These are phyloP conservation scores for Gonapodya sp. DNA, from an alignment of 192 early-diverging fungal genomes.

Conservation along the genomic window DNA sequence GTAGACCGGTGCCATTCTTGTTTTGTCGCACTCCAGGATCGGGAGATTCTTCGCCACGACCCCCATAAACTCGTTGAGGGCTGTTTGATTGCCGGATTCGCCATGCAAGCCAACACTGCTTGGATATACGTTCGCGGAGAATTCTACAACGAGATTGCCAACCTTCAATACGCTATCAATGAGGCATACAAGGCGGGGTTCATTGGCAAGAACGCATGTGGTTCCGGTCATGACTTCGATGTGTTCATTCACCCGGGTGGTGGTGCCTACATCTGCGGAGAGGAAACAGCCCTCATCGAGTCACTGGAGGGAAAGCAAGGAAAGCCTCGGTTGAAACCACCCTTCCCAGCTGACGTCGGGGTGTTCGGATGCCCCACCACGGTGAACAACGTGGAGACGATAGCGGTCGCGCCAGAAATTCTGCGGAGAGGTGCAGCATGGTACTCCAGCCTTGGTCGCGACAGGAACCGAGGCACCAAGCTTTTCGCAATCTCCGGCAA, in stretches of 20 bases:
- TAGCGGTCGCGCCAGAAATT: conserved; percentile 96
- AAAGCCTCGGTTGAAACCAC: conserved; percentile 98
- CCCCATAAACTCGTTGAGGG: conserved; percentile 97
- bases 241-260: conserved; percentile 96
- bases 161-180: conserved; percentile 87
- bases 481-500: conserved; percentile 96
- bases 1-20: background rate
- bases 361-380: conserved; percentile 98
- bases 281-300: conserved; percentile 83
- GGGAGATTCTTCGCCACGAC: conserved; percentile 21
- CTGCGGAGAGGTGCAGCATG: conserved; percentile 78
- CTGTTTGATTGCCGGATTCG: conserved; percentile 86
- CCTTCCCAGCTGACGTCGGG: conserved; percentile 97
- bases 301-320: conserved; percentile 89
- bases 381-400: conserved; percentile 99
- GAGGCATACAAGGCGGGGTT: conserved; percentile 94
- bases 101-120: conserved; percentile 95
- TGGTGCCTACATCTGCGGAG: conserved; percentile 96
- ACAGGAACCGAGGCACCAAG: conserved; percentile 90
- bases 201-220: conserved; percentile 98
- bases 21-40: background rate
- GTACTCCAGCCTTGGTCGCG: conserved; percentile 92
- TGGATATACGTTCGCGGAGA: conserved; percentile 97
- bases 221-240: conserved; percentile 92
- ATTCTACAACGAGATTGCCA: conserved; percentile 92